These are phyloP conservation scores for Leucocoprinus leucothites DNA, from an alignment of 768 basidiomycete species.

Conservation along the genomic window DNA sequence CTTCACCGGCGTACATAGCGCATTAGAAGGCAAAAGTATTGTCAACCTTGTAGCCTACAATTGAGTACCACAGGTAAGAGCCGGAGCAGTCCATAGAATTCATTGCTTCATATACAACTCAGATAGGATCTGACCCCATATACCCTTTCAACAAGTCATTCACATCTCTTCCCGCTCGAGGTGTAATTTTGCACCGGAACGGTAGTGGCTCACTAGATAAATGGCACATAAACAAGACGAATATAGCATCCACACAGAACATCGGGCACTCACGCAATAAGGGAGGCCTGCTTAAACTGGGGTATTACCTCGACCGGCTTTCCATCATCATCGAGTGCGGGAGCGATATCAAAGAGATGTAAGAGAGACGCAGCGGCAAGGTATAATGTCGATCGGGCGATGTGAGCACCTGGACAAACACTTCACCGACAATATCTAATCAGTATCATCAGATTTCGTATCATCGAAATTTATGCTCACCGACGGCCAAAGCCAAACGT, in stretches of 20 bases:
- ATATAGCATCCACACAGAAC: not conserved
- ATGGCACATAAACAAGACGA: not conserved
- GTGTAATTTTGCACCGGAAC: not conserved
- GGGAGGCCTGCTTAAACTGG: not conserved
- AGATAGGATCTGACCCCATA: not conserved
- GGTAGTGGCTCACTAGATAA: not conserved
- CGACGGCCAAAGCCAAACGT: not conserved
- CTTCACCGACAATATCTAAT: not conserved
- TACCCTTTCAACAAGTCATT: not conserved
- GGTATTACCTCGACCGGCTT: not conserved
- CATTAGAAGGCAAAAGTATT: too few relatives aligned
- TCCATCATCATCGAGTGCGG: not conserved
- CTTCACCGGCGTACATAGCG: not conserved
- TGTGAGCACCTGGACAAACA: not conserved
- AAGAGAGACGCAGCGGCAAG: not conserved
- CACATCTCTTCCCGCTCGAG: not conserved
- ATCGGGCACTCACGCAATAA: not conserved
- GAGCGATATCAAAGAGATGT: not conserved
- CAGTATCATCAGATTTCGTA: not conserved
- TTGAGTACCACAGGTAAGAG: too few relatives aligned
- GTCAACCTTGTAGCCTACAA: too few relatives aligned
- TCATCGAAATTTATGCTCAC: not conserved
- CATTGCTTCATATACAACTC: not conserved
- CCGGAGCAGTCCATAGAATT: too few relatives aligned
- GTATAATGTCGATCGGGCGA: not conserved